Conservation (phyloP, 2,329 filamentous ascomycete species). For the Nannizziopsis barbatae region DNA sequence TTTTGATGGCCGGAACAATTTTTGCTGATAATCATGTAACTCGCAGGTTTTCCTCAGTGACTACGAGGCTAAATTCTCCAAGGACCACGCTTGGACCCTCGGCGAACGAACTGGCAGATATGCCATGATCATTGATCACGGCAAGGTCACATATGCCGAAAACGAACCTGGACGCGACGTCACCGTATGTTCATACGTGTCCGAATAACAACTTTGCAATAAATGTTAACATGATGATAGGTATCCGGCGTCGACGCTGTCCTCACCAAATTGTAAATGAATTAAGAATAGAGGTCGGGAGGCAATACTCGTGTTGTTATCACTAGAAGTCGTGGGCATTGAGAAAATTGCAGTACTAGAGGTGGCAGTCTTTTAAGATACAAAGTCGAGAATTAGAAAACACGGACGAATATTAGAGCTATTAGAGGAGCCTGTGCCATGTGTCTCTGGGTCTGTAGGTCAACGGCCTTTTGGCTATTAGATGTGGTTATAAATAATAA, state of each 20-base stretch:
- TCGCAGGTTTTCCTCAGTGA: constrained; percentile 64
- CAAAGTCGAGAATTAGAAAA: too few species aligned
- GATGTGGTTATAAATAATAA: too few species aligned
- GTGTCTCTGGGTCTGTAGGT: too few species aligned
- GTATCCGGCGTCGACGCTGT: constrained; percentile 32
- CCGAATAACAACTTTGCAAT: background rate
- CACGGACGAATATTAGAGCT: too few species aligned
- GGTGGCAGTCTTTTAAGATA: too few species aligned
- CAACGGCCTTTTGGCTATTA: too few species aligned
- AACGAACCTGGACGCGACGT: constrained; percentile 44
- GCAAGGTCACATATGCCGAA: constrained; percentile 71
- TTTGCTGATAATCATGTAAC: background rate
- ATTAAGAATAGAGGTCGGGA: constrained; percentile 10
- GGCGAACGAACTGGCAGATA: constrained; percentile 67
- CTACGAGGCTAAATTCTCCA: constrained; percentile 59
- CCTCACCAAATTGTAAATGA: constrained; percentile 31
- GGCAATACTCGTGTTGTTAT: background rate
- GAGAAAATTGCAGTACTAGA: too few species aligned
- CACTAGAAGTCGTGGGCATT: too few species aligned
- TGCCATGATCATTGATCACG: constrained; percentile 70
- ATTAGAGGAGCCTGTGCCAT: too few species aligned
- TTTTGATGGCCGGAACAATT: background rate
- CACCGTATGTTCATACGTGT: constrained; percentile 17
- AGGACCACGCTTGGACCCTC: constrained; percentile 64
- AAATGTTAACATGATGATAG: constrained; percentile 16